Evolutionary conservation across 805 yeast species (phyloP).

Genomic region (Wickerhamomyces alni): DNA sequence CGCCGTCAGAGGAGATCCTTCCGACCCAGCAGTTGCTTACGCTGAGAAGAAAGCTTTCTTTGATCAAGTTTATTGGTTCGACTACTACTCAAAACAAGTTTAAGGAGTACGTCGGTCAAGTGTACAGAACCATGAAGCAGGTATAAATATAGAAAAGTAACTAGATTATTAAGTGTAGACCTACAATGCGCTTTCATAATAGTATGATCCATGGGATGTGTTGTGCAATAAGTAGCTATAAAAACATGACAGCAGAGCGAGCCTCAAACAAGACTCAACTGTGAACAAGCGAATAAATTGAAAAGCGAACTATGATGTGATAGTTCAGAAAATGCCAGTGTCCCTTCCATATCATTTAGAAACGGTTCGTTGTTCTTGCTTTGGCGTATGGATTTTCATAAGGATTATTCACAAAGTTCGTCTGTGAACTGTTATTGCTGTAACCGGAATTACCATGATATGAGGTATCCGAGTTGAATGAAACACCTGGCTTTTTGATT

Average conservation of each 20-base stretch:
- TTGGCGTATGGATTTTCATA: conserved; percentile 20
- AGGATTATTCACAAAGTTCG: conserved; percentile 9
- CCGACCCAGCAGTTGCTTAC: conserved; percentile 44
- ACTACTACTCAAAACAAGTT: not conserved
- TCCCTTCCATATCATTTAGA: too few species aligned
- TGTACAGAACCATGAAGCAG: too few species aligned
- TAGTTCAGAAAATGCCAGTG: too few species aligned
- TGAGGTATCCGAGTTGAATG: conserved; percentile 14
- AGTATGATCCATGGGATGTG: too few species aligned
- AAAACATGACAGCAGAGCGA: too few species aligned
- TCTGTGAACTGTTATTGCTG: conserved; percentile 1
- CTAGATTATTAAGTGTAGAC: too few species aligned
- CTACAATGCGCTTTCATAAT: too few species aligned
- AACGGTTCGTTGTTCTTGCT: conserved; percentile 16
- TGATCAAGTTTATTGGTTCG: conserved; percentile 28
- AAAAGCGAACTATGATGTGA: too few species aligned
- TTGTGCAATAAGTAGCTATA: too few species aligned
- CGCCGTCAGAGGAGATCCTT: conserved; percentile 70
- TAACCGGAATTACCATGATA: conserved; percentile 16
- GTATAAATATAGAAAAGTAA: too few species aligned
- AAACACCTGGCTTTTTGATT: conserved; percentile 15
- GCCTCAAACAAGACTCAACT: too few species aligned
- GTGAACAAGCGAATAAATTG: too few species aligned
- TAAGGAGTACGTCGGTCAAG: not conserved
- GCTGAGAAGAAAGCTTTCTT: conserved; percentile 61